Evolutionary conservation across 768 basidiomycete genomes (phyloP).

Genomic region (Podaxis rugospora): DNA sequence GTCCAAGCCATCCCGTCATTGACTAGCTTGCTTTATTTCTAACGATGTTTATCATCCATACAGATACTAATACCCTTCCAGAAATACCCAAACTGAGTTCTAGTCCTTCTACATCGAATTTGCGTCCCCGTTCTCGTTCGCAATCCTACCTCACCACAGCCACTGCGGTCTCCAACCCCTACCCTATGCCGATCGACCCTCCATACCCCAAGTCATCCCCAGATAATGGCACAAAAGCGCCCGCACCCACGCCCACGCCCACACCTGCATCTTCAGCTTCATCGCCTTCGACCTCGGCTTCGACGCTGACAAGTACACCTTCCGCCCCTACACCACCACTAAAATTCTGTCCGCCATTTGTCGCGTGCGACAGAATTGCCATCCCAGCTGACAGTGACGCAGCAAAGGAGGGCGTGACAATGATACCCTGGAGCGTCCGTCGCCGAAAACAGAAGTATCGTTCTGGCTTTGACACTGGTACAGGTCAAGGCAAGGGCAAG

Average conservation of each 20-base stretch:
- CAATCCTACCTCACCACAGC: constrained; percentile 5
- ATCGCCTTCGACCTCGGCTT: neutral
- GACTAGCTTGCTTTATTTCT: neutral
- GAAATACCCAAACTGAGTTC: neutral
- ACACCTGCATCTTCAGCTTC: neutral
- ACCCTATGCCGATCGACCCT: constrained; percentile 1
- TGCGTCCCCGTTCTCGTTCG: constrained; percentile 8
- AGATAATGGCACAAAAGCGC: neutral
- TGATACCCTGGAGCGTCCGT: constrained; percentile 12
- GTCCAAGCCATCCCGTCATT: neutral
- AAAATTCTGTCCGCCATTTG: constrained; percentile 10
- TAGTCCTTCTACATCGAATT: constrained; percentile 5
- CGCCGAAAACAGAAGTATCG: constrained; percentile 11
- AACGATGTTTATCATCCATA: constrained; percentile 6
- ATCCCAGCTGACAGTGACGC: constrained; percentile 7
- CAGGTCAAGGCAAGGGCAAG: constrained; percentile 10
- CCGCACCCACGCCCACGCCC: neutral
- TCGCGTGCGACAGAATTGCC: constrained; percentile 7
- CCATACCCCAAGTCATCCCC: constrained; percentile 1
- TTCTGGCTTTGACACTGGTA: constrained; percentile 7
- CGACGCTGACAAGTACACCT: neutral
- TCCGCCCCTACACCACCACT: neutral
- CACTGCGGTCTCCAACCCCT: constrained; percentile 8
- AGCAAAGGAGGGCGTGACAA: constrained; percentile 10
- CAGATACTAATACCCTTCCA: constrained; percentile 2